Evolutionary conservation across 2,329 filamentous ascomycete species (phyloP).

Genomic region (Pseudodiploospora longispora): DNA sequence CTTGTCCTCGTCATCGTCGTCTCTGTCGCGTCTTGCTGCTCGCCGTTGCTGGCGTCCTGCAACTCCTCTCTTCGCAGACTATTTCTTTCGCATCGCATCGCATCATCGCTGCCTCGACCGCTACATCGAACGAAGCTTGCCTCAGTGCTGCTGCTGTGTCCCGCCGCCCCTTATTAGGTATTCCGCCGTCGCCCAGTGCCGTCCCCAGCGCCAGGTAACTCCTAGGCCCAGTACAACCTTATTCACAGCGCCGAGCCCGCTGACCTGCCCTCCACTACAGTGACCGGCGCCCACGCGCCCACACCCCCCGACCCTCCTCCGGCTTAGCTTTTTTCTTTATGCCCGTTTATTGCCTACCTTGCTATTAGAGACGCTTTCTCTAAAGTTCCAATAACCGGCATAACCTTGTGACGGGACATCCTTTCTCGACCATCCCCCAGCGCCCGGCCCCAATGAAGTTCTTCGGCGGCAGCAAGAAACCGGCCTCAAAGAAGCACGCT

Average conservation of each 20-base stretch:
- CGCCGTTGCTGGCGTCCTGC: too few relatives aligned
- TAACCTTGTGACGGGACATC: conserved; percentile 32
- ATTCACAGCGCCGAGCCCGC: too few relatives aligned
- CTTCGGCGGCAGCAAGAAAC: conserved; percentile 39
- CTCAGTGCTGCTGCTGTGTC: too few relatives aligned
- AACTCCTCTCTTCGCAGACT: too few relatives aligned
- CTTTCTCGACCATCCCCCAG: conserved; percentile 12
- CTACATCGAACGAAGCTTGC: too few relatives aligned
- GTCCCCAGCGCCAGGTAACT: too few relatives aligned
- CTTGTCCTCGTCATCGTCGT: conserved; percentile 4
- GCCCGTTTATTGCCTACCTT: conserved; percentile 22
- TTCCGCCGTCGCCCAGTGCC: too few relatives aligned
- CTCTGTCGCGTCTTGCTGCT: background rate
- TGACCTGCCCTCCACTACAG: background rate
- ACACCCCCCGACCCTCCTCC: background rate
- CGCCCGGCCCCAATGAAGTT: conserved; percentile 39
- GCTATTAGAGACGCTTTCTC: conserved; percentile 5
- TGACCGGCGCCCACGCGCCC: background rate
- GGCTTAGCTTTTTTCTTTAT: conserved; percentile 14
- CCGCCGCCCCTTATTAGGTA: too few relatives aligned
- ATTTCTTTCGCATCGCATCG: too few relatives aligned
- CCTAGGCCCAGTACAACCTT: too few relatives aligned
- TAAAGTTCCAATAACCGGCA: conserved; percentile 25
- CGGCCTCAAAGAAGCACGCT: conserved; percentile 33
- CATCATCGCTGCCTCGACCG: too few relatives aligned